Base-by-base conservation (phyloP, 306 rosid genomes). In the Sechiopsis laciniata region DNA sequence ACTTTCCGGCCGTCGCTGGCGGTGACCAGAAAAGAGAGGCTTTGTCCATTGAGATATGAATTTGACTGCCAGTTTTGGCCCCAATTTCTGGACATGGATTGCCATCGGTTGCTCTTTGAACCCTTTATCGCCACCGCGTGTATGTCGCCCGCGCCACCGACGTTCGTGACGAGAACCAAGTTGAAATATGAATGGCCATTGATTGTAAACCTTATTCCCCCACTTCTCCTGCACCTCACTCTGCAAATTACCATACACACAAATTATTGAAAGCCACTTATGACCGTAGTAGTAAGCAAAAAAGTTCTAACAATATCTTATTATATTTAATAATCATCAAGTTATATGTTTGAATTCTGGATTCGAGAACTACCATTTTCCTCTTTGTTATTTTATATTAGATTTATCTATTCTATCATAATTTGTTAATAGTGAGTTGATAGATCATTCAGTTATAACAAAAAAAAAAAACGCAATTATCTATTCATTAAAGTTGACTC, bases 51-150 rank as follows among this genome's bases (percentile, higher is more conserved):
- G 0, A 85, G 63, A 66, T 83, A 81, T 40, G 86, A 83, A 54
- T 87, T 85, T 67, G 89, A 85, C 46, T 85, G 87, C 91, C 91
- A 87, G 42, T 87, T 87, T 72, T 87, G 89, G 3, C 91, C 91
- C 91, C 91, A 87, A 40, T 87, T 87, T 40, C 91, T 83, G 12
- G 91, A 87, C 87, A 87, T 83, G 17, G 84, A 40, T 76, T 78
- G 86, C 91, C 91, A 87, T 57, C 87, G 74, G 8, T 78, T 32
- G 3, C 37, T 78, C 67, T 81, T 83, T 67, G 91, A 85, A 22
- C 91, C 91, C 76, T 83, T 87, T 73, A 87, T 87, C 20, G 86
- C 62, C 32, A 87, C 79, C 16, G 85, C 56, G 76, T 87, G 89
- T 13, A 78, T 83, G 75, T 87, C 91, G 12, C 91, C 91, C 29